Base-by-base conservation (phyloP, 108 stramenopile species). In the Discostella stelligeroides region DNA sequence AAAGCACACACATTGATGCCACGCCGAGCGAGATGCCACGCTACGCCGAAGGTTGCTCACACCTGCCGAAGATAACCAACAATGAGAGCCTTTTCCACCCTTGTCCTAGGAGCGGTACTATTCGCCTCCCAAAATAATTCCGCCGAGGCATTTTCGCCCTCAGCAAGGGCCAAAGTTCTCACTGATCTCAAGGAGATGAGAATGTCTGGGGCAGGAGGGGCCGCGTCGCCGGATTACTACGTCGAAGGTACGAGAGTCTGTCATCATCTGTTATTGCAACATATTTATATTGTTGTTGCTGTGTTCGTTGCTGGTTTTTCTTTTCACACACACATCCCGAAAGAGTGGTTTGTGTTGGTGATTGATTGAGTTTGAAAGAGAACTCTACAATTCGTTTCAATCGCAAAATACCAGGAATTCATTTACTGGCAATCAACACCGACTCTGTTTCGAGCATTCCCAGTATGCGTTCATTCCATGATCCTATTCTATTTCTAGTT, bases 131-230 rank as follows among this genome's bases (percentile, higher is more conserved):
- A 54, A 58, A 65, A 63, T 43, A 3, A 34, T 14, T 29, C 17
- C 30, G 68, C 68, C 38, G 27, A 34, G 8, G 77, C 77, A 18
- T 79, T 79, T 41, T 70, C 70, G 10, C 77, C 69, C 18, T 42
- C 70, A 12, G 30, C 63, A 47, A 43, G 53, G 42, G 54, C 47
- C 34, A 66, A 66, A 25, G 46, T 79, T 10, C 56, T 71, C 6
- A 60, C 60, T n/a, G 43, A 71, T 55, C 41, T 79, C 24, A 66
- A 66, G 50, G 65, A 66, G 40, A 66, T 66, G 65, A 66, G 65
- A 50, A 66, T 66, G 65, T n/a, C 65, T 47, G 65, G 65, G 0
- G 65, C 65, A 11, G 65, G 65, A 24, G 65, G 65, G 24, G 65
- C 65, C 30, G 65, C 65, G 21, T 39, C 50, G 51, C 65, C 65